phyloP scores from a whole-genome alignment of 1,284 basidiomycete species.

The Sporisorium exsertum region DNA sequence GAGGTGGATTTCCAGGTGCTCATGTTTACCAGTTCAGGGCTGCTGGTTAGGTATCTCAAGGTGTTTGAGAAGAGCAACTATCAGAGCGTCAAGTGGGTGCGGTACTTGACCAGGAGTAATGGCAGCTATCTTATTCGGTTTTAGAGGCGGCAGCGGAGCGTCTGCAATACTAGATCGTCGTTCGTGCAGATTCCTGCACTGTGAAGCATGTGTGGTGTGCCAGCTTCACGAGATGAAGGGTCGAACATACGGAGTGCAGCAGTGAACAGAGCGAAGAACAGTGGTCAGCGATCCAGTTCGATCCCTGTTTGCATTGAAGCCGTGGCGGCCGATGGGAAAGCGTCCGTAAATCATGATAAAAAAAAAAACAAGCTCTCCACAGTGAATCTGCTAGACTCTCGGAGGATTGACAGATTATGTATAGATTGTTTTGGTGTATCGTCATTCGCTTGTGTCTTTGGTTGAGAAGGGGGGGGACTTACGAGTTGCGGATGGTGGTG shows the following conservation, averaged over 20 bases:
- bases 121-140: constrained; percentile 63
- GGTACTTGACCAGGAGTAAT: constrained; percentile 60
- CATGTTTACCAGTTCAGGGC: constrained; percentile 96
- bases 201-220: neutral
- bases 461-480: constrained; percentile 1
- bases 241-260: too few species aligned
- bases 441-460: constrained; percentile 26
- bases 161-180: neutral
- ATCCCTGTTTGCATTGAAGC: neutral
- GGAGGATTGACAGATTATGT: constrained; percentile 57
- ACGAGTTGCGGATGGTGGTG: constrained; percentile 16
- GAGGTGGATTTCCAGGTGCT: constrained; percentile 97
- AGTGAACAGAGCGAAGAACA: too few species aligned
- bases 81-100: constrained; percentile 72
- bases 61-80: constrained; percentile 97
- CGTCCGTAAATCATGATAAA: constrained; percentile 8
- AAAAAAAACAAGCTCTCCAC: constrained; percentile 15
- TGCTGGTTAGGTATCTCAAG: constrained; percentile 96
- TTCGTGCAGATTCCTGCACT: neutral
- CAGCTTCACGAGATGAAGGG: too few species aligned
- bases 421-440: constrained; percentile 27
- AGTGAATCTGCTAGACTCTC: constrained; percentile 4
- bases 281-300: too few species aligned
- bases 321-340: neutral
- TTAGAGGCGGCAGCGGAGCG: constrained; percentile 14